Evolutionary conservation across 2,329 filamentous ascomycete species (phyloP).

Genomic region (Cylindrodendrum hubeiense): DNA sequence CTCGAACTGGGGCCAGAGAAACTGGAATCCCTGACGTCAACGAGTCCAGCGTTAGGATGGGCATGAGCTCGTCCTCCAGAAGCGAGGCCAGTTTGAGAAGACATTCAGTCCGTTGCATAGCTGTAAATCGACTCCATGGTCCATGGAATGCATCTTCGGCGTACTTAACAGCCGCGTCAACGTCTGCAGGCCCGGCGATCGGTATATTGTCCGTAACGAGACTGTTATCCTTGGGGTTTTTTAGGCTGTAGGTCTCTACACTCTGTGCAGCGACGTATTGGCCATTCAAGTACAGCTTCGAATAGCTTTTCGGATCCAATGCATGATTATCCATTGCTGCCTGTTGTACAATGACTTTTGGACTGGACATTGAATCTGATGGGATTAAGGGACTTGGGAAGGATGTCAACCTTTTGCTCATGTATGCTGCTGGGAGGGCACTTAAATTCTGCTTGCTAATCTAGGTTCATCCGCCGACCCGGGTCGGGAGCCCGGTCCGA

Average conservation of each 20-base stretch:
- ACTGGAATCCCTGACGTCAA: constrained; percentile 29
- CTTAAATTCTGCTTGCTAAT: background rate
- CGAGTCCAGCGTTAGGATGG: constrained; percentile 22
- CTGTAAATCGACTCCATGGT: constrained; percentile 26
- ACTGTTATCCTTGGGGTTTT: constrained; percentile 24
- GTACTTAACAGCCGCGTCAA: constrained; percentile 18
- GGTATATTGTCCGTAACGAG: constrained; percentile 13
- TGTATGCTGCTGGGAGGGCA: background rate
- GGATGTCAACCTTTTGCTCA: background rate
- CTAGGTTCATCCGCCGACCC: background rate
- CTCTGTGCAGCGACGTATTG: constrained; percentile 20
- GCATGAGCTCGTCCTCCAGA: constrained; percentile 20
- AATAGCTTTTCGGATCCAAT: constrained; percentile 7
- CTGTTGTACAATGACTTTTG: background rate
- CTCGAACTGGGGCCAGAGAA: constrained; percentile 23
- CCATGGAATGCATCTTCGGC: constrained; percentile 25
- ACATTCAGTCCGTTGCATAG: constrained; percentile 23
- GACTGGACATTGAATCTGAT: background rate
- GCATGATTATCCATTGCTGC: background rate
- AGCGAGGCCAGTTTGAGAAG: constrained; percentile 27
- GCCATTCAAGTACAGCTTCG: constrained; percentile 21
- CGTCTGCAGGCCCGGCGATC: constrained; percentile 19
- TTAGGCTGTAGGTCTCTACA: constrained; percentile 15
- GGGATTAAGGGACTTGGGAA: background rate
- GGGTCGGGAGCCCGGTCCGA: background rate